Evolutionary conservation across 345 rosid species (phyloP), one percentile per base, ranked within the genome.

Genomic region (Isatis tinctoria): DNA sequence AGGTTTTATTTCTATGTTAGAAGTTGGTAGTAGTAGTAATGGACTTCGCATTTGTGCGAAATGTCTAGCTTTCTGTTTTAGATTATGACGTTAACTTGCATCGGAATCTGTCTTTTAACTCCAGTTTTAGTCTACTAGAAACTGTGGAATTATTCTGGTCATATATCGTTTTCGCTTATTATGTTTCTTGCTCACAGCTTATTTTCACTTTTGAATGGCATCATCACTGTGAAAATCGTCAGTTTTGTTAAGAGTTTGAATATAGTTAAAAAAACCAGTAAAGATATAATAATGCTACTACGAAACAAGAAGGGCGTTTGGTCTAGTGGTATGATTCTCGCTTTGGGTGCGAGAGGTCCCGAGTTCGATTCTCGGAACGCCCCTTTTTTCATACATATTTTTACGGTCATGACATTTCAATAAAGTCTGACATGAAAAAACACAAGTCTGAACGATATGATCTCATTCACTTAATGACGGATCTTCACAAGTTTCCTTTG

Each of bases 241-340:
- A n/a, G n/a, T n/a, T n/a, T n/a, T n/a, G n/a, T n/a, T n/a, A n/a
- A n/a, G n/a, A n/a, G n/a, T n/a, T n/a, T n/a, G n/a, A n/a, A n/a
- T n/a, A n/a, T n/a, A n/a, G n/a, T n/a, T n/a, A n/a, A n/a, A n/a
- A n/a, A n/a, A n/a, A n/a, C n/a, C n/a, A n/a, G n/a, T n/a, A n/a
- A n/a, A n/a, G n/a, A n/a, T n/a, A n/a, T n/a, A n/a, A n/a, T n/a
- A 9, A 48, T 48, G 5, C 14, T 10, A 10, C 1, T 0, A 22
- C 4, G 3, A 49, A 5, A 24, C 45, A 20, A 6, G 4, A 36
- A 11, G 84, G 92, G 91, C 87, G 86, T 86, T 88, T 88, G 87
- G 92, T 87, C 87, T 88, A 90, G 93, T 90, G 91, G 95, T 84
- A 87, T 84, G 92, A 86, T 90, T 90, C 91, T 92, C 76, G 90